Base-by-base conservation (phyloP, 2,329 filamentous ascomycete species). In the Sporothrix dimorphospora region DNA sequence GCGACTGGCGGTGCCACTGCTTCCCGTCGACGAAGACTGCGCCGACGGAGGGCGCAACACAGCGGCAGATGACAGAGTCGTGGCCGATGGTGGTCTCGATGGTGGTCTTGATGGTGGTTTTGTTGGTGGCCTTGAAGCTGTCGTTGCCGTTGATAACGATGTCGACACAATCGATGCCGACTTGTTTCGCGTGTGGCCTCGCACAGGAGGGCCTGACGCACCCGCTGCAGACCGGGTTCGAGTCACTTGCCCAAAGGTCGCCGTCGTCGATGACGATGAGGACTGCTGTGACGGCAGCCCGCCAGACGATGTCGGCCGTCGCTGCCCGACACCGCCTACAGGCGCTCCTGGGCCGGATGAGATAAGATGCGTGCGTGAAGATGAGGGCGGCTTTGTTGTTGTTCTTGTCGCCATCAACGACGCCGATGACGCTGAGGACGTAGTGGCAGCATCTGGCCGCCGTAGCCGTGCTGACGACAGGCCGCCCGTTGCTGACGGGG, bases 21-120 rank as follows among this genome's bases (percentile, higher is more conserved):
- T 49, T 77, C 75, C 38, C 75, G 72, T 65, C 19, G 72, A 72
- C 16, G 71, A 70, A 4, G 76, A 75, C 47, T 79, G 76, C 14
- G 77, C 73, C 14, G 76, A 75, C n/a, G 80, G 76, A 4, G 83
- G 83, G 2, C 81, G 81, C 14, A 84, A 79, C 19, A 79, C 81
- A 0, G 82, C 83, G 4, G 80, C 79, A 40, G 79, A 69, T 14
- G 80, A 80, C 16, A 84, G 79, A 5, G 79, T 74, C 1, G 82
- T 83, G 4, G 80, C 80, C 4, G 80, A 81, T 47, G 66, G 30
- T 4, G 70, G 49, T 3, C 61, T 65, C 11, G 45, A 45, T 3
- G 51, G 14, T 9, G 4, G 21, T 27, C 19, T 38, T 59, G 57
- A 24, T 4, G 67, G n/a, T n/a, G 70, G 27, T 65, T 45, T 71